These are phyloP conservation scores for Malus hybrid DNA, from an alignment of 331 rosid species.

Conservation along the genomic window DNA sequence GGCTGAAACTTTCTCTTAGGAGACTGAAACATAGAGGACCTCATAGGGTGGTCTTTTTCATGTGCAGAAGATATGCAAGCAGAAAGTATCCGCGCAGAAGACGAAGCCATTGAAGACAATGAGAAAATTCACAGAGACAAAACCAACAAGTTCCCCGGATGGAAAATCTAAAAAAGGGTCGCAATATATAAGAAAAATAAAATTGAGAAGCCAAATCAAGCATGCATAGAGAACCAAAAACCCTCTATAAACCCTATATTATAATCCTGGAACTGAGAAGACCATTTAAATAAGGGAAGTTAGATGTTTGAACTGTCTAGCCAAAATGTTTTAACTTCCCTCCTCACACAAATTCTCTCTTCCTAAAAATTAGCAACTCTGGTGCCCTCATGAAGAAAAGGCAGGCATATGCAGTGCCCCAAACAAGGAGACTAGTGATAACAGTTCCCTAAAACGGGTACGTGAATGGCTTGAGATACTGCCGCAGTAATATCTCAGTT, in stretches of 20 bases:
- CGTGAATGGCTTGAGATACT: too few relatives aligned
- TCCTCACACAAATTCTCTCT: background rate
- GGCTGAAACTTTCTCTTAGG: background rate
- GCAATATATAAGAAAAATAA: background rate
- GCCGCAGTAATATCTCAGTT: too few relatives aligned
- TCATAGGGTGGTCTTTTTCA: background rate
- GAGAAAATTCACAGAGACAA: background rate
- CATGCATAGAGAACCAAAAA: background rate
- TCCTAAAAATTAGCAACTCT: background rate
- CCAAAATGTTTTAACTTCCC: background rate
- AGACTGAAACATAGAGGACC: background rate
- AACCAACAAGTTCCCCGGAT: background rate
- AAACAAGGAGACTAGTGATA: too few relatives aligned
- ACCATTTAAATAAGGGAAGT: background rate
- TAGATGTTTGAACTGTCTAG: background rate
- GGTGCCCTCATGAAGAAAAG: background rate
- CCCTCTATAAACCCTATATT: background rate
- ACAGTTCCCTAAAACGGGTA: background rate
- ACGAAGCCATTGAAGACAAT: conserved; percentile 12
- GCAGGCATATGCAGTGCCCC: background rate
- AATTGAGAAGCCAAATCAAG: background rate
- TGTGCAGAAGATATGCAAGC: background rate
- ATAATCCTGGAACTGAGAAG: background rate
- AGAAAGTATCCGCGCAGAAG: background rate
- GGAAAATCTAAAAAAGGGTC: background rate